A percentile compares a stretch with the other conserved stretches of the same genome.
Conservation (phyloP, 139 green algal species). For the Micractinium sp. region DNA sequence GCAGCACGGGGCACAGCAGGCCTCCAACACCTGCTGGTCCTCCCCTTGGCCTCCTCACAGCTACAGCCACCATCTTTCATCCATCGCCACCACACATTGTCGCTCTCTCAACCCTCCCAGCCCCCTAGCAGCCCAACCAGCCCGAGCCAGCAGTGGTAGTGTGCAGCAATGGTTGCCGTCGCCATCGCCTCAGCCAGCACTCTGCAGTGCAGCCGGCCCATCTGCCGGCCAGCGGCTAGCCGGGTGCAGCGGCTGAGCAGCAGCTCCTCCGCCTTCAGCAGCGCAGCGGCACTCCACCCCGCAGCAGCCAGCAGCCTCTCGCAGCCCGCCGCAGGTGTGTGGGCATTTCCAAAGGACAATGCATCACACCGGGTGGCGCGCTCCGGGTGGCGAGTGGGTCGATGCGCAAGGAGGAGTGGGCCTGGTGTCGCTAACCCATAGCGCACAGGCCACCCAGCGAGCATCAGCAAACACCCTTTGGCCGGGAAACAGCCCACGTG, state of each 20-base stretch:
- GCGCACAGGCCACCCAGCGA: no score
- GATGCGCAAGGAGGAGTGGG: neutral
- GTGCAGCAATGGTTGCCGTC: no score
- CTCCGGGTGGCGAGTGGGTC: neutral
- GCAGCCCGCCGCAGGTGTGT: slow-evolving; percentile 6
- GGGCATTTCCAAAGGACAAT: neutral
- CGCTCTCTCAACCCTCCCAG: no score
- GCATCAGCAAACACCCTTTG: neutral
- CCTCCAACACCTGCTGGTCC: no score
- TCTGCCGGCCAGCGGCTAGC: neutral
- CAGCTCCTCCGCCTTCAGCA: slow-evolving; percentile 6
- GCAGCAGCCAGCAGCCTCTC: slow-evolving; percentile 12
- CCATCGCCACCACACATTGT: no score
- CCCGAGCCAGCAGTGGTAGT: no score
- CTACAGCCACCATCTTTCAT: no score
- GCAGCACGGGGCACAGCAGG: neutral
- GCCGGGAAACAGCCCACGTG: no score
- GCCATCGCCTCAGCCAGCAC: no score
- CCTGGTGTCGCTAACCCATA: neutral
- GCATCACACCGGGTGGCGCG: neutral
- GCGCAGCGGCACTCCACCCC: neutral
- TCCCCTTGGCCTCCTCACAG: no score
- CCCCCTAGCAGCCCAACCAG: no score
- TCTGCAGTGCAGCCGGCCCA: no score
- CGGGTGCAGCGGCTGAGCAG: neutral